Evolutionary conservation across 495 filamentous ascomycete genomes (phyloP).

Genomic region (Penicillium soppii): DNA sequence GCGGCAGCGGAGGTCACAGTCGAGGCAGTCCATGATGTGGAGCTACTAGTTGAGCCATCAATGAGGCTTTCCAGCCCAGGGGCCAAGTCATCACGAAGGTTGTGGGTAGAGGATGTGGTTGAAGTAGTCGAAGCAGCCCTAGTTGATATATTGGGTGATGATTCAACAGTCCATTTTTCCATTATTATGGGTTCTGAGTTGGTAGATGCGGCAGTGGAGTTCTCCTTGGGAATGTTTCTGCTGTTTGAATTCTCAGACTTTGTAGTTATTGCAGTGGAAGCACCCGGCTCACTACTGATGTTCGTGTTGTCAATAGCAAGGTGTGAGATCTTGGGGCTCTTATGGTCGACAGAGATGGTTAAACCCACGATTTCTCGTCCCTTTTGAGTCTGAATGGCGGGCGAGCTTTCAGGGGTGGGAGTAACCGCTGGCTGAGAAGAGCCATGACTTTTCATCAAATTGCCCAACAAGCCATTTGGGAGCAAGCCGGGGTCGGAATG

Average conservation of each 20-base stretch:
- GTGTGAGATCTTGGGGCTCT: slow-evolving; percentile 11
- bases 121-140: not conserved
- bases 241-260: slow-evolving; percentile 9
- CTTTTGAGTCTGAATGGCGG: not conserved
- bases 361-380: slow-evolving; percentile 23
- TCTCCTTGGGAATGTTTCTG: not conserved
- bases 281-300: slow-evolving; percentile 20
- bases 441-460: not conserved
- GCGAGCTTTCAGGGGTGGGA: not conserved
- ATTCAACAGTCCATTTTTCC: not conserved
- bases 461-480: not conserved
- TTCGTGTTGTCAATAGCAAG: slow-evolving; percentile 13
- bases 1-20: not conserved
- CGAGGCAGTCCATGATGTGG: not conserved
- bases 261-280: slow-evolving; percentile 11
- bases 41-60: not conserved
- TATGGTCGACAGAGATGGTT: slow-evolving; percentile 17
- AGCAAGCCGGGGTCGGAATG: slow-evolving; percentile 1
- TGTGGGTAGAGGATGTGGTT: slow-evolving; percentile 2
- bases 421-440: not conserved
- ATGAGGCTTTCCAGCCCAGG: not conserved
- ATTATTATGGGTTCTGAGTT: slow-evolving; percentile 5
- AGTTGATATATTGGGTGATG: not conserved
- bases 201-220: slow-evolving; percentile 12
- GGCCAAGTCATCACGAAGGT: not conserved